Evolutionary conservation across 352 stramenopile species (phyloP).

Genomic region (Phytophthora crassamura): DNA sequence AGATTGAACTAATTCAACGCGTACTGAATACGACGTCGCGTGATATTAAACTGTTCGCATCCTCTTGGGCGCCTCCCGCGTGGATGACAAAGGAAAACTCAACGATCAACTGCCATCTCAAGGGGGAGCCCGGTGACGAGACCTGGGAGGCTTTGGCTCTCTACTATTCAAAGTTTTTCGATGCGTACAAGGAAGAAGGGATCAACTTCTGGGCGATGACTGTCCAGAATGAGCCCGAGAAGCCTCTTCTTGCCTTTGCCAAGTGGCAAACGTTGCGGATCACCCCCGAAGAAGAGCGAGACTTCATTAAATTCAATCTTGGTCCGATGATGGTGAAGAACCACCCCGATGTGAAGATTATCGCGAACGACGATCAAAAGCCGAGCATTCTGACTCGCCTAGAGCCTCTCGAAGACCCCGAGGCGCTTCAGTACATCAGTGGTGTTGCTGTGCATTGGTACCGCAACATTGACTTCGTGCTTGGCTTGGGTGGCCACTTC

Average conservation of each 20-base stretch:
- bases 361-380: constrained; percentile 89
- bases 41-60: constrained; percentile 78
- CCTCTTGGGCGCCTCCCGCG: constrained; percentile 80
- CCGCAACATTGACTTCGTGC: constrained; percentile 62
- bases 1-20: constrained; percentile 64
- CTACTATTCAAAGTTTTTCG: constrained; percentile 91
- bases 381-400: constrained; percentile 53
- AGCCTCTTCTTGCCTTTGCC: constrained; percentile 41
- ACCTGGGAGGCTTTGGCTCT: constrained; percentile 82
- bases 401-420: constrained; percentile 48
- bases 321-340: constrained; percentile 67
- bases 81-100: constrained; percentile 89
- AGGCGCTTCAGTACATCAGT: constrained; percentile 72
- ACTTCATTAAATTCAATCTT: constrained; percentile 84
- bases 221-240: constrained; percentile 82
- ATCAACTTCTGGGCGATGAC: constrained; percentile 85
- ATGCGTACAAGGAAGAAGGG: constrained; percentile 77
- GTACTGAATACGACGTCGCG: constrained; percentile 42
- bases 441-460: constrained; percentile 91
- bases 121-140: constrained; percentile 56
- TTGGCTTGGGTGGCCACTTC: constrained; percentile 47
- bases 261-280: constrained; percentile 70
- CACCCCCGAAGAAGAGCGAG: constrained; percentile 44
- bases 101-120: constrained; percentile 63
- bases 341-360: constrained; percentile 84